These are phyloP conservation scores for Bipolaris bicolor DNA, from an alignment of 2,329 filamentous ascomycete species.

Conservation along the genomic window DNA sequence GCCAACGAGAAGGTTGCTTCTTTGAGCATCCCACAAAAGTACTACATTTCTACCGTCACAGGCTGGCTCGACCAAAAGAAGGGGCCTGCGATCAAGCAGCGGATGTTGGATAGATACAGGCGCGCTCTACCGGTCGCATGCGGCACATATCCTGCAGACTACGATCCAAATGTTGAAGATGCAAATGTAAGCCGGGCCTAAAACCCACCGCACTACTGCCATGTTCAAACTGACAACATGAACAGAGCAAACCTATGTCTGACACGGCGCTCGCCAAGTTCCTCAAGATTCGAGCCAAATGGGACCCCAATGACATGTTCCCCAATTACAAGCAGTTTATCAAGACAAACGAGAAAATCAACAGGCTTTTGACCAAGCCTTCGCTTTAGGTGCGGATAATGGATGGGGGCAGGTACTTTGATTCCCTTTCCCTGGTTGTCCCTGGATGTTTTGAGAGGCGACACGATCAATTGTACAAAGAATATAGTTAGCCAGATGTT, in stretches of 20 bases:
- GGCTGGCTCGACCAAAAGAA: conserved; percentile 15
- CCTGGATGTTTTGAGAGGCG: not conserved
- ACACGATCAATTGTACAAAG: not conserved
- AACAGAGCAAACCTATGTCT: conserved; percentile 1
- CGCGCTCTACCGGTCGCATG: conserved; percentile 8
- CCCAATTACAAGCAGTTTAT: not conserved
- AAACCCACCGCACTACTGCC: not conserved
- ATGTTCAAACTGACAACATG: not conserved
- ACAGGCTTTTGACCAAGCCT: not conserved
- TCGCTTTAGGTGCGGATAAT: not conserved
- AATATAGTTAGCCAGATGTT: not conserved
- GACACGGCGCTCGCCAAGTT: conserved; percentile 3
- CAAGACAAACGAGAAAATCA: conserved; percentile 1
- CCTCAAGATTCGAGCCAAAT: conserved; percentile 4
- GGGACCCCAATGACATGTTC: conserved; percentile 6
- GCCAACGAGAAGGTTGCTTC: conserved; percentile 18
- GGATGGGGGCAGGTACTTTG: not conserved
- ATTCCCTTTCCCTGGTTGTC: not conserved
- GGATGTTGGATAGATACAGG: conserved; percentile 3
- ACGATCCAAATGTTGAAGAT: conserved; percentile 1
- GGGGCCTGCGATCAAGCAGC: conserved; percentile 7
- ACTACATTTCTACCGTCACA: conserved; percentile 20
- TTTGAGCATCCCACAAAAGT: conserved; percentile 22
- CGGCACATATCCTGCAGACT: conserved; percentile 22
- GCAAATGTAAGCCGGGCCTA: conserved; percentile 1